Percentiles rank a stretch among this genome's conserved stretches.
These are phyloP conservation scores for Teunomyces kruisii DNA, from an alignment of 805 yeast species.

Conservation along the genomic window DNA sequence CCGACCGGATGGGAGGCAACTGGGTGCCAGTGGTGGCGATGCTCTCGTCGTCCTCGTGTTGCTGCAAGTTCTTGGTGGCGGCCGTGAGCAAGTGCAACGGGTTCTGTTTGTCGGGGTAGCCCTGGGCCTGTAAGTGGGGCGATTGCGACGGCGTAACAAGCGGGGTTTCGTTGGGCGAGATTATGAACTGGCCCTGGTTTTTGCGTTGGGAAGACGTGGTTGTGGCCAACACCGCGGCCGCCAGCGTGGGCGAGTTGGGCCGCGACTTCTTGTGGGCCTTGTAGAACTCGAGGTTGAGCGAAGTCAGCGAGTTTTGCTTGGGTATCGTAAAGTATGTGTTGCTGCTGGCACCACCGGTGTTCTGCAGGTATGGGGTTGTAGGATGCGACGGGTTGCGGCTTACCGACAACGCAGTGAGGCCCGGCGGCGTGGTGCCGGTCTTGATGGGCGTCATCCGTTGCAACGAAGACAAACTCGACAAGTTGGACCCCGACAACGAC, in stretches of 20 bases:
- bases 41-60: slow-evolving; percentile 20
- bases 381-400: not conserved
- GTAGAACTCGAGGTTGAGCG: slow-evolving; percentile 37
- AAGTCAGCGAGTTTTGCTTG: slow-evolving; percentile 30
- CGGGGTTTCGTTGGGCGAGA: slow-evolving; percentile 47
- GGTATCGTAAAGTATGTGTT: slow-evolving; percentile 15
- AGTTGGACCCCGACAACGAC: slow-evolving; percentile 21
- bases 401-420: not conserved
- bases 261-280: slow-evolving; percentile 40
- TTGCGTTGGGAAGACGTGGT: slow-evolving; percentile 2
- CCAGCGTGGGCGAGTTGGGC: slow-evolving; percentile 45
- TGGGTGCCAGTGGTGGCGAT: slow-evolving; percentile 42
- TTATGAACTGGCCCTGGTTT: slow-evolving; percentile 8
- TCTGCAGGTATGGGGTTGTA: slow-evolving; percentile 13
- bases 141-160: slow-evolving; percentile 50
- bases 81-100: slow-evolving; percentile 21
- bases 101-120: slow-evolving; percentile 5
- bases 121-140: slow-evolving; percentile 40
- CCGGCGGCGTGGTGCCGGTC: slow-evolving; percentile 4
- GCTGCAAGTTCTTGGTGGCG: slow-evolving; percentile 25
- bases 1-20: slow-evolving; percentile 43
- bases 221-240: slow-evolving; percentile 2
- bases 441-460: slow-evolving; percentile 47
- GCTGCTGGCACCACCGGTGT: slow-evolving; percentile 21
- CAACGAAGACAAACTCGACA: slow-evolving; percentile 16